Evolutionary conservation across 768 basidiomycete species (phyloP).

Genomic region (Rhodocollybia butyracea): DNA sequence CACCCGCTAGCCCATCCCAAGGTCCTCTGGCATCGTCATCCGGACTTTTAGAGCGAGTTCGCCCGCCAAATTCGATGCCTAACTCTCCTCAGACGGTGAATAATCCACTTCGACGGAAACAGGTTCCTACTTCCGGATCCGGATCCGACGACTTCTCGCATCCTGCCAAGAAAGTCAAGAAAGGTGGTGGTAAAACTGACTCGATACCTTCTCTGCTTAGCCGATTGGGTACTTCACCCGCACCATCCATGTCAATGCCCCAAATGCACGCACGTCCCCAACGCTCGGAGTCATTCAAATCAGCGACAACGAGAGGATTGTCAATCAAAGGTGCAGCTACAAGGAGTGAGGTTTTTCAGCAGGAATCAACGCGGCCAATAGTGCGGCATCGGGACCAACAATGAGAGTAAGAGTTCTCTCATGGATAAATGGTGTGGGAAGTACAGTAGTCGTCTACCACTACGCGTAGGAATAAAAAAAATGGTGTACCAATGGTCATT

Average conservation of each 20-base stretch:
- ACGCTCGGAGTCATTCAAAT: background rate
- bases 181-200: constrained; percentile 17
- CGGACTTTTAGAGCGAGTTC: too few species aligned
- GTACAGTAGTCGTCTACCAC: constrained; percentile 13
- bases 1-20: background rate
- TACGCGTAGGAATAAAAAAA: constrained; percentile 23
- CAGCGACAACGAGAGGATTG: background rate
- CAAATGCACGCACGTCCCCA: background rate
- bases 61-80: too few species aligned
- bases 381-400: background rate
- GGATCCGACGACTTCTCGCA: background rate
- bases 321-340: constrained; percentile 6
- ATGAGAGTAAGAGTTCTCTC: constrained; percentile 20
- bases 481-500: constrained; percentile 15
- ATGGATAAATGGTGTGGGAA: constrained; percentile 31
- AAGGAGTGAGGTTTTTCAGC: background rate
- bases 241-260: too few species aligned
- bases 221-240: constrained; percentile 29
- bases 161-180: constrained; percentile 15
- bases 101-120: background rate
- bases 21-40: background rate
- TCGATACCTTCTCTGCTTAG: constrained; percentile 40
- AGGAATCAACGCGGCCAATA: background rate
- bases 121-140: too few species aligned
- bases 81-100: background rate